phyloP scores from a whole-genome alignment of 176 grass and related monocot genomes.

The Thalia dealbata region DNA sequence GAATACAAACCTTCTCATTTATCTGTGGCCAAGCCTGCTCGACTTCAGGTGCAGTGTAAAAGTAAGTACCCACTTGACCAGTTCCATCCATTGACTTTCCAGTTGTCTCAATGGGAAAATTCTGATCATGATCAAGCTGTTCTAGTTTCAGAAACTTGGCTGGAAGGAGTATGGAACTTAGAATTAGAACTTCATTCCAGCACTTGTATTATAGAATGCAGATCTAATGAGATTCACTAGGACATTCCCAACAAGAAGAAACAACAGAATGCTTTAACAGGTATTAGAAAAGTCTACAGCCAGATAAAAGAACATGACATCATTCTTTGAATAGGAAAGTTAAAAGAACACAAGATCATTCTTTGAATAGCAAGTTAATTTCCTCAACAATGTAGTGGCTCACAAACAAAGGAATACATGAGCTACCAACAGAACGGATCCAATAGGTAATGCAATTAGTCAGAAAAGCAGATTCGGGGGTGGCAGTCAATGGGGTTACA shows the following conservation, averaged over 20 bases:
- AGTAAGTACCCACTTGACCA: slow-evolving; percentile 91
- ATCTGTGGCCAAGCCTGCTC: slow-evolving; percentile 93
- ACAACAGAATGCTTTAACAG: no score
- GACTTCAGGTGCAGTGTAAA: slow-evolving; percentile 92
- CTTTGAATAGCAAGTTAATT: no score
- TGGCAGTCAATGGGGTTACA: no score
- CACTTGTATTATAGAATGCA: background rate
- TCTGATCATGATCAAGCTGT: slow-evolving; percentile 79
- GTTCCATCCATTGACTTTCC: slow-evolving; percentile 86
- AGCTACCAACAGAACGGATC: no score
- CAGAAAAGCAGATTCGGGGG: no score
- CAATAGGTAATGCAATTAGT: no score
- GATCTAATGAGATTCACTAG: background rate
- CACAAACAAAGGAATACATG: no score
- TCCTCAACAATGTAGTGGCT: no score
- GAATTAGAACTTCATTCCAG: background rate
- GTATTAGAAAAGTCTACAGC: no score
- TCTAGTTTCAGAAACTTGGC: slow-evolving; percentile 96
- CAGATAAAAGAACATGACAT: no score
- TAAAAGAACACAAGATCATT: no score
- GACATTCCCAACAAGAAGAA: background rate
- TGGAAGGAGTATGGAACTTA: slow-evolving; percentile 4
- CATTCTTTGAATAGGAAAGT: no score
- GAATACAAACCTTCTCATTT: slow-evolving; percentile 70
- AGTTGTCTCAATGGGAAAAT: slow-evolving; percentile 65